These are phyloP conservation scores for Nymphaea thermarum DNA, from an alignment of 164 flowering plant species.

Conservation along the genomic window DNA sequence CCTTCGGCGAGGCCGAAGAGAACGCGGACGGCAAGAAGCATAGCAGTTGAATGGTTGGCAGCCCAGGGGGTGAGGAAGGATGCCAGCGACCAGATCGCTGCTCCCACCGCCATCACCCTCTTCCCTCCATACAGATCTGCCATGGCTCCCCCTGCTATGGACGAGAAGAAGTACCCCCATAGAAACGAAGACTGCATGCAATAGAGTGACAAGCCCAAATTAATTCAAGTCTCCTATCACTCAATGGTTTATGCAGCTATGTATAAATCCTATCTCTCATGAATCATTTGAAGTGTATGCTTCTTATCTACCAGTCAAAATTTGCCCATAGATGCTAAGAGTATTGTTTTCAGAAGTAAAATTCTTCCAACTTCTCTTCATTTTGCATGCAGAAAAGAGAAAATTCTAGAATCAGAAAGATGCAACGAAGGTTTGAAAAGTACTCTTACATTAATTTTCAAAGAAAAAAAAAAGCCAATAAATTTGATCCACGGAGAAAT, in stretches of 20 bases:
- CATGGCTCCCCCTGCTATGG: conserved; percentile 73
- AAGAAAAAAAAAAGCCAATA: too few relatives aligned
- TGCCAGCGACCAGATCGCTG: conserved; percentile 81
- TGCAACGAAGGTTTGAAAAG: too few relatives aligned
- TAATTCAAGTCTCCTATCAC: not conserved
- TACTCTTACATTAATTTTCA: too few relatives aligned
- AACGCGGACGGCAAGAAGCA: conserved; percentile 70
- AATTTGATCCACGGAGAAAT: too few relatives aligned
- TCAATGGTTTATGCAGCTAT: not conserved
- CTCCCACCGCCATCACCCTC: conserved; percentile 79
- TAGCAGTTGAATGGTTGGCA: conserved; percentile 61
- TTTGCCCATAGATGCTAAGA: not conserved
- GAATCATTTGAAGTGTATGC: too few relatives aligned
- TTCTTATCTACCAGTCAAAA: not conserved
- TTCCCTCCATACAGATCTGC: conserved; percentile 89
- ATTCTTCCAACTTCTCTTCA: not conserved
- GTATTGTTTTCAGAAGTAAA: not conserved
- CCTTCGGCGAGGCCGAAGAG: conserved; percentile 93
- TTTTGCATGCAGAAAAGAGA: too few relatives aligned
- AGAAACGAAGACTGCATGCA: conserved; percentile 74
- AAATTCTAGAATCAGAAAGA: too few relatives aligned
- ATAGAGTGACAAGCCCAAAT: not conserved
- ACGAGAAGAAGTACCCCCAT: conserved; percentile 93
- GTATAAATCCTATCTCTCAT: too few relatives aligned
- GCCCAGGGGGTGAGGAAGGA: conserved; percentile 89